Conservation (phyloP, 2,329 filamentous ascomycete species). For the Exophiala spinifera region DNA sequence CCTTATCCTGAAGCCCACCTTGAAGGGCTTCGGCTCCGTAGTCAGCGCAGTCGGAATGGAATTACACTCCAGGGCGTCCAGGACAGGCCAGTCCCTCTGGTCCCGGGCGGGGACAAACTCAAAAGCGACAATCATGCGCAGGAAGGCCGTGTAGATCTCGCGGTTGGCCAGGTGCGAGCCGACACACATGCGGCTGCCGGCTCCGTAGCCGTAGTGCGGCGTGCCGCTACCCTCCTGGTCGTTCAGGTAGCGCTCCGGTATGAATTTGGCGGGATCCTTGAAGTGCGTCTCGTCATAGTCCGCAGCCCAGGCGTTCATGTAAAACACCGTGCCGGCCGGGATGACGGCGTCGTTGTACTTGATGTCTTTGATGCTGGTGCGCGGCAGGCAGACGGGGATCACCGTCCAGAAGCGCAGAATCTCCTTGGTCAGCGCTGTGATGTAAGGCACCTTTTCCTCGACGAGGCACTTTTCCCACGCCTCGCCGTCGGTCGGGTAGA, state of each 20-base stretch:
- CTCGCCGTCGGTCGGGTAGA: slow-evolving; percentile 65
- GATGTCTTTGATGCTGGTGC: slow-evolving; percentile 70
- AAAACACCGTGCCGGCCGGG: slow-evolving; percentile 73
- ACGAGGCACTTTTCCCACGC: slow-evolving; percentile 71
- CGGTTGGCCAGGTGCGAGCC: slow-evolving; percentile 63
- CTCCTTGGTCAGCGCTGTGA: slow-evolving; percentile 76
- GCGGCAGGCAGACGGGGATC: slow-evolving; percentile 73
- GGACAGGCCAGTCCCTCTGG: slow-evolving; percentile 48
- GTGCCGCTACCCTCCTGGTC: slow-evolving; percentile 53
- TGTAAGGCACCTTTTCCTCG: slow-evolving; percentile 73
- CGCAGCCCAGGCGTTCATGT: slow-evolving; percentile 76
- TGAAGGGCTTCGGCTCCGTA: slow-evolving; percentile 62
- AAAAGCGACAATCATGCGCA: slow-evolving; percentile 59
- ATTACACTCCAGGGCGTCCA: slow-evolving; percentile 59
- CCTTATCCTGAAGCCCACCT: slow-evolving; percentile 53
- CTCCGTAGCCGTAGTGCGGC: slow-evolving; percentile 61
- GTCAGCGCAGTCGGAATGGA: slow-evolving; percentile 57
- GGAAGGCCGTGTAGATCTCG: slow-evolving; percentile 59
- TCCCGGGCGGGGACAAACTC: slow-evolving; percentile 51
- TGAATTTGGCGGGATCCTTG: slow-evolving; percentile 59
- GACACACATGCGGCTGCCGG: slow-evolving; percentile 62
- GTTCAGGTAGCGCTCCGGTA: slow-evolving; percentile 67
- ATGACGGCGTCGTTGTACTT: slow-evolving; percentile 65
- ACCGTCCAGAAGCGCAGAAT: slow-evolving; percentile 75
- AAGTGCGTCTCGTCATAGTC: slow-evolving; percentile 70